Evolutionary conservation across 306 rosid genomes (phyloP), one percentile per base, ranked within the genome.

Genomic region (Quercus wislizeni): DNA sequence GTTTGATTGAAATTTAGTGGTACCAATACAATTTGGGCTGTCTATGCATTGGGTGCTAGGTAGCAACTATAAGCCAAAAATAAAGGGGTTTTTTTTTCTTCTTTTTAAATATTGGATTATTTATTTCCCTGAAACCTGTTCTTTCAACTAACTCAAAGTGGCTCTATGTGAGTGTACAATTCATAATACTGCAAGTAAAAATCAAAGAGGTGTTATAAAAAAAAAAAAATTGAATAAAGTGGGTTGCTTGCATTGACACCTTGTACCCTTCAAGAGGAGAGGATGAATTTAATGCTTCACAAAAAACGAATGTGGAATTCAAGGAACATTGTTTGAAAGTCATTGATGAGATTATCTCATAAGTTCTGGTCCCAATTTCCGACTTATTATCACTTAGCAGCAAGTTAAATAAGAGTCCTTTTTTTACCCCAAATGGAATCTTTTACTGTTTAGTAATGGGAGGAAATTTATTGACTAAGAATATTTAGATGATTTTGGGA

Each of bases 1-100:
- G 30, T 78, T 83, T 70, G 76, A 51, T 59, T 63, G 64, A 49
- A 72, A 67, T 69, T 69, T 72, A 57, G 52, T 18, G 23, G 55
- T 78, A 17, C 73, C 43, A 51, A 61, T 71, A 19, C 77, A 52
- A 25, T 3, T 23, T 33, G 55, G n/a, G 72, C 52, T 17, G 20
- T 18, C 25, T 18, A 64, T 64, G 70, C 41, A 64, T 27, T 28
- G 30, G 64, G 15, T 21, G 64, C 30, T 58, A 58, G 12, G 2
- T 58, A 20, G 64, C 30, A 35, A 54, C 28, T 17, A 25, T 33
- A 31, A 35, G 55, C 25, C 43, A 62, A 62, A 62, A 55, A 15
- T 3, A 58, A 21, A 25, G 28, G 11, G 1, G 2, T 2, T 3
- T 21, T 21, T 9, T 21, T 12, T 49, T 0, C 1, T 49, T 49